Conservation (phyloP, 257 asterid genomes). For the Ilex aquifolium region DNA sequence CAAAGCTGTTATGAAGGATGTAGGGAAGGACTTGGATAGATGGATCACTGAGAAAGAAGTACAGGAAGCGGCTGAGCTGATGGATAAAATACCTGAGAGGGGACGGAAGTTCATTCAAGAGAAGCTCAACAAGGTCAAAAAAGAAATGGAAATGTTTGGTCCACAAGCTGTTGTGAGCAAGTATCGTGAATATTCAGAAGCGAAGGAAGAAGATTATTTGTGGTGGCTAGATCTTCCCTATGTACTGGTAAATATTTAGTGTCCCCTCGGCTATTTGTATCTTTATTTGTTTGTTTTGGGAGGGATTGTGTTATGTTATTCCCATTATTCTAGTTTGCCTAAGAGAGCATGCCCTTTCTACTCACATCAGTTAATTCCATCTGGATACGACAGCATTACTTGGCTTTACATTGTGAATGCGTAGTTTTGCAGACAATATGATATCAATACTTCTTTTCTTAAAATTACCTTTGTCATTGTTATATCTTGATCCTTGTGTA, state of each 20-base stretch:
- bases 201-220: conserved; percentile 75
- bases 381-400: too few relatives aligned
- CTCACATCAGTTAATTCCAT: too few relatives aligned
- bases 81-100: conserved; percentile 72
- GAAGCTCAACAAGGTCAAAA: conserved; percentile 73
- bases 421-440: too few relatives aligned
- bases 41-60: conserved; percentile 96
- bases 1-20: conserved; percentile 66
- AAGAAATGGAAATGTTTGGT: conserved; percentile 92
- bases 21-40: conserved; percentile 90
- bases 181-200: conserved; percentile 84
- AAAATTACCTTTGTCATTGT: too few relatives aligned
- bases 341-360: too few relatives aligned
- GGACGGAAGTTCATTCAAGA: conserved; percentile 48
- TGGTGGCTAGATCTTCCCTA: conserved; percentile 97
- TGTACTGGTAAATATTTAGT: conserved; percentile 47
- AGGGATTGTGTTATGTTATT: not conserved
- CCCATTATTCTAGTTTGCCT: too few relatives aligned
- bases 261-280: conserved; percentile 4
- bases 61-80: conserved; percentile 72
- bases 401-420: too few relatives aligned
- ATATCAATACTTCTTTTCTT: too few relatives aligned
- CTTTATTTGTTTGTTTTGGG: not conserved
- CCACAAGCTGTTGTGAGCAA: conserved; percentile 94
- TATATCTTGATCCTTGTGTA: too few relatives aligned